phyloP scores from a whole-genome alignment of 331 rosid species.

The Ulmus americana region DNA sequence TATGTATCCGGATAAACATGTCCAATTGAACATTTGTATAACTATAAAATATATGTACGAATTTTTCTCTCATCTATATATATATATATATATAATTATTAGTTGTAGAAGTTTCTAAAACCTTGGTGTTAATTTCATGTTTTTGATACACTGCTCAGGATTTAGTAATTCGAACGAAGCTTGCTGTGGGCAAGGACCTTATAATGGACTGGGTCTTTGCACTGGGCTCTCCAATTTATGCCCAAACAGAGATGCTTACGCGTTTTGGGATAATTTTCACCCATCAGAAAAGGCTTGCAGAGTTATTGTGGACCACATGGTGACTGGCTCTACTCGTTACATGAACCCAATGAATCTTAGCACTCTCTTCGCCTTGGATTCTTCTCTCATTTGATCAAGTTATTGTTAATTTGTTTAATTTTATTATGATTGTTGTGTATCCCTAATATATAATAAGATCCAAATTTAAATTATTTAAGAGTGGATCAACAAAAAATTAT shows the following conservation, averaged over 20 bases:
- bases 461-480: not conserved
- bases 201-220: constrained; percentile 74
- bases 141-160: constrained; percentile 29
- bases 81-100: not conserved
- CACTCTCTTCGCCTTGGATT: constrained; percentile 59
- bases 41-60: not conserved
- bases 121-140: not conserved
- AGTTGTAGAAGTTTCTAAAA: not conserved
- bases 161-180: constrained; percentile 56
- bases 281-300: constrained; percentile 65
- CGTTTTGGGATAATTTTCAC: constrained; percentile 85
- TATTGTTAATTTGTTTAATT: too few species aligned
- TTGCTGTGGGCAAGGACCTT: constrained; percentile 94
- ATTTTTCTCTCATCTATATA: not conserved
- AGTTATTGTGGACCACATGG: constrained; percentile 49
- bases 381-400: constrained; percentile 17
- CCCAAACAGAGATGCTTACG: constrained; percentile 47
- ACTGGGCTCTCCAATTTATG: constrained; percentile 60
- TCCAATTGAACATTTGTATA: not conserved
- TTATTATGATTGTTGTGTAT: too few species aligned
- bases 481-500: not conserved
- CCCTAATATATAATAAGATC: too few species aligned
- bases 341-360: constrained; percentile 80
- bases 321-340: constrained; percentile 40
- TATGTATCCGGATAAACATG: too few species aligned